A percentile compares a stretch with the other conserved stretches of the same genome.
Conservation (phyloP, 495 filamentous ascomycete species). For the Aspergillus carlsbadensis region DNA sequence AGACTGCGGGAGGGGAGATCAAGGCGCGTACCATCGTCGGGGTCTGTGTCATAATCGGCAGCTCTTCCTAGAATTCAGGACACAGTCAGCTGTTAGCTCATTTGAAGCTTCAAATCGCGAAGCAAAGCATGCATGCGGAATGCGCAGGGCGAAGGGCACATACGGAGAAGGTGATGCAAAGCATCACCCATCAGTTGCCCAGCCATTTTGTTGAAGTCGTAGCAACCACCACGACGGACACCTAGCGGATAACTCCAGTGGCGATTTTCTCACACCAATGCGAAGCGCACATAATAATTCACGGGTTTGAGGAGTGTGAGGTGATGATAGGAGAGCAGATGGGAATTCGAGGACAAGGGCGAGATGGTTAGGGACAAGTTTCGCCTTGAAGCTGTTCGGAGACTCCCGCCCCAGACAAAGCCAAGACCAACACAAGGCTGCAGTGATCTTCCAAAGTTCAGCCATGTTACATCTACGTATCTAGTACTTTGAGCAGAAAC, state of each 20-base stretch:
- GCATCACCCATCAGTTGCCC: slow-evolving; percentile 38
- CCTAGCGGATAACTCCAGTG: slow-evolving; percentile 32
- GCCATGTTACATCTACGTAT: background rate
- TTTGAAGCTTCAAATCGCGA: background rate
- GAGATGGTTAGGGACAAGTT: slow-evolving; percentile 1
- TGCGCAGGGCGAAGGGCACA: slow-evolving; percentile 15
- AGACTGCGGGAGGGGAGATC: background rate
- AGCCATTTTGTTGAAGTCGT: slow-evolving; percentile 36
- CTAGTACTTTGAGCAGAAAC: background rate
- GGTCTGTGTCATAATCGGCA: slow-evolving; percentile 44
- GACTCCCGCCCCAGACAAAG: slow-evolving; percentile 5
- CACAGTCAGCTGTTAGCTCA: slow-evolving; percentile 19
- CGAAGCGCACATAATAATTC: slow-evolving; percentile 39
- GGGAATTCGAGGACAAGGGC: background rate
- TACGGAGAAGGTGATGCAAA: slow-evolving; percentile 42
- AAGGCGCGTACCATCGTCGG: slow-evolving; percentile 49
- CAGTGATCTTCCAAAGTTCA: slow-evolving; percentile 3
- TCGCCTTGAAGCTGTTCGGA: background rate
- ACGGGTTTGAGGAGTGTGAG: background rate
- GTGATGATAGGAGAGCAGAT: slow-evolving; percentile 1
- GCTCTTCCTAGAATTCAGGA: slow-evolving; percentile 28
- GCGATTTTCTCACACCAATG: slow-evolving; percentile 28
- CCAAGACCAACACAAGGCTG: slow-evolving; percentile 13
- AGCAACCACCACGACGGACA: slow-evolving; percentile 27
- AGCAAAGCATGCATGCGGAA: background rate